Base-by-base conservation (phyloP, 345 rosid genomes). In the Carallia pectinifolia region DNA sequence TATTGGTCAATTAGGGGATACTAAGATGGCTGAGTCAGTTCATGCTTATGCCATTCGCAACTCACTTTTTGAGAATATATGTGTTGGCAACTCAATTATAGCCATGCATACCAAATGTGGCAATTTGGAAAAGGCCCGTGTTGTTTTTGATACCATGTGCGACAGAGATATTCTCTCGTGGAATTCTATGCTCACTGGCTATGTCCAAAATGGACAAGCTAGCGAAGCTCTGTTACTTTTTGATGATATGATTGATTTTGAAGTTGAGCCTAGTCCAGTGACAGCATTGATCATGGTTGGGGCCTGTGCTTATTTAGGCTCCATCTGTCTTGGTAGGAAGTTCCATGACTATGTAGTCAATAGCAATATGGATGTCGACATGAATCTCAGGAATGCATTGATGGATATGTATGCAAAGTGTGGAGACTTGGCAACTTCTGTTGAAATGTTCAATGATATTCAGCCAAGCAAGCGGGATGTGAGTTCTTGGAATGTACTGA, bases 151-250 rank as follows among this genome's bases (percentile, higher is more conserved):
- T 58, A 72, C 17, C 69, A 83, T 88, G 81, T 65, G 67, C 13
- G 56, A 65, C 63, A 84, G 77, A 77, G 83, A 88, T 58, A 80
- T 60, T 6, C 79, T 84, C 65, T 77, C 87, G 6, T 86, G 90
- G 90, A 88, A 88, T 68, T 72, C 87, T 31, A 74, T 86, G 86
- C 88, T 86, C 71, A 81, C 87, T 0, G 82, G 87, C 18, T 88
- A 84, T 52, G 65, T 76, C 29, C 87, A 84, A 64, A 86, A 80
- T 69, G 89, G 87, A 48, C 84, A 69, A 67, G 84, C 87, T 6
- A 80, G 80, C 58, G 81, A 80, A 81, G 86, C 92, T 31, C 74
- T 86, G 44, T 39, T 71, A 2, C 80, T 84, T 64, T 88, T 84
- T 58, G 73, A 82, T 64, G 81, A 81, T 58, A 84, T 84, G 90